Percentiles rank a stretch among this genome's conserved stretches.
Evolutionary conservation across 2,329 filamentous ascomycete genomes (phyloP).

Genomic region (Chlorencoelia australis): DNA sequence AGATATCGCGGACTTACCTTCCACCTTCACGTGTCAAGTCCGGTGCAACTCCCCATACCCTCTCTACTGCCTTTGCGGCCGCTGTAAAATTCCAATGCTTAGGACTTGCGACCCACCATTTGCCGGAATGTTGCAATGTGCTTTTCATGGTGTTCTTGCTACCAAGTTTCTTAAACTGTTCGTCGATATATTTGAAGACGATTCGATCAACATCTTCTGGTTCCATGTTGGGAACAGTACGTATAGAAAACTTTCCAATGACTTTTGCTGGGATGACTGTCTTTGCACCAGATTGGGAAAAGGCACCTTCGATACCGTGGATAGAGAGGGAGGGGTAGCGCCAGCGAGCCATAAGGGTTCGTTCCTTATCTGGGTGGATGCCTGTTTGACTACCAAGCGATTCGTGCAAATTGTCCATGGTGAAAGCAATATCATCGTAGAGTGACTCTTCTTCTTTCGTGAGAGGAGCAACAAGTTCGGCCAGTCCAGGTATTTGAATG

Average conservation of each 20-base stretch:
- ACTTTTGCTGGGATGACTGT: constrained; percentile 98
- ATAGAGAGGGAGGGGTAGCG: constrained; percentile 87
- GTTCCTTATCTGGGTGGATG: constrained; percentile 81
- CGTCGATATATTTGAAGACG: constrained; percentile 75
- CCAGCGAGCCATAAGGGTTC: constrained; percentile 93
- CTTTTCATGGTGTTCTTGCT: constrained; percentile 89
- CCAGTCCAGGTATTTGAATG: constrained; percentile 88
- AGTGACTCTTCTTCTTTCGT: constrained; percentile 77
- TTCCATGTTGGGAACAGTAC: constrained; percentile 96
- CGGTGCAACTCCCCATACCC: constrained; percentile 86
- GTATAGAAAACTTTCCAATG: constrained; percentile 95
- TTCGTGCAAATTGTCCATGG: constrained; percentile 91
- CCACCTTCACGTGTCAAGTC: constrained; percentile 96
- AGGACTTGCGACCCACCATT: constrained; percentile 97
- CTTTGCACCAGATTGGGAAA: constrained; percentile 87
- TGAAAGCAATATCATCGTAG: constrained; percentile 88
- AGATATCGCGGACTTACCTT: constrained; percentile 42
- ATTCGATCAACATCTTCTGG: constrained; percentile 77
- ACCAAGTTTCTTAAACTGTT: constrained; percentile 73
- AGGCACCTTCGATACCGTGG: constrained; percentile 91
- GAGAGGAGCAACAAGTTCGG: constrained; percentile 83
- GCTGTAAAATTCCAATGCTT: constrained; percentile 99
- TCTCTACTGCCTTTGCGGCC: constrained; percentile 89
- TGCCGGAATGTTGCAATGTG: constrained; percentile 77
- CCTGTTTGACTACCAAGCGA: constrained; percentile 81